phyloP scores from a whole-genome alignment of 2,329 filamentous ascomycete genomes.

The Penicillium brevicompactum region DNA sequence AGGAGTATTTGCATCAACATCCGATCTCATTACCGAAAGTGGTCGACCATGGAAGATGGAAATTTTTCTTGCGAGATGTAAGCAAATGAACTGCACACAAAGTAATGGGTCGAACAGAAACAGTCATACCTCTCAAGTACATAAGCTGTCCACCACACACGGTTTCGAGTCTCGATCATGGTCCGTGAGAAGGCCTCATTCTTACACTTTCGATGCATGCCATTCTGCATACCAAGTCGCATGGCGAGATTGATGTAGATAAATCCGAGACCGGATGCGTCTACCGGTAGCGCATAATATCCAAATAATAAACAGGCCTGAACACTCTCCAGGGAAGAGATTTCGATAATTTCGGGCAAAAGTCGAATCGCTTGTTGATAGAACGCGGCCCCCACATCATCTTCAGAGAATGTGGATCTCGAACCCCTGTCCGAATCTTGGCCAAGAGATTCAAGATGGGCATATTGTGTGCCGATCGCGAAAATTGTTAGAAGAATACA shows the following conservation, averaged over 20 bases:
- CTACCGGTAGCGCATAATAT: conserved; percentile 53
- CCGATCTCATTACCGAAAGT: conserved; percentile 50
- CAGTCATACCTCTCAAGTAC: conserved; percentile 49
- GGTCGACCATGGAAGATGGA: conserved; percentile 56
- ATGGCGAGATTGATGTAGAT: conserved; percentile 55
- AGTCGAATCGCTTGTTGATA: conserved; percentile 54
- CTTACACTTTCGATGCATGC: conserved; percentile 54
- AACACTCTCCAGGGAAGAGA: conserved; percentile 55
- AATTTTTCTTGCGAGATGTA: conserved; percentile 41
- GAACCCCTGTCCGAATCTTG: background rate
- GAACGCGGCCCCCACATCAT: conserved; percentile 53
- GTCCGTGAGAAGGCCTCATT: conserved; percentile 45
- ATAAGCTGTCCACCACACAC: conserved; percentile 58
- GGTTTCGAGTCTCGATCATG: conserved; percentile 51
- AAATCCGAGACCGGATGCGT: conserved; percentile 54
- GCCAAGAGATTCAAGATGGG: conserved; percentile 46
- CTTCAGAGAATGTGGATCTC: conserved; percentile 38
- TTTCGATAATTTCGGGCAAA: conserved; percentile 55
- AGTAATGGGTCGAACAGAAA: no score
- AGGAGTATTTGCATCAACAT: conserved; percentile 53
- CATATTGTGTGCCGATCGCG: conserved; percentile 56
- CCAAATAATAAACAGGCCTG: conserved; percentile 58
- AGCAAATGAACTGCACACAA: background rate
- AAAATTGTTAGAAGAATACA: conserved; percentile 52
- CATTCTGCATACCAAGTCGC: conserved; percentile 57